These are phyloP conservation scores for Theileria annulata DNA, from an alignment of 169 alveolate species.

Conservation along the genomic window DNA sequence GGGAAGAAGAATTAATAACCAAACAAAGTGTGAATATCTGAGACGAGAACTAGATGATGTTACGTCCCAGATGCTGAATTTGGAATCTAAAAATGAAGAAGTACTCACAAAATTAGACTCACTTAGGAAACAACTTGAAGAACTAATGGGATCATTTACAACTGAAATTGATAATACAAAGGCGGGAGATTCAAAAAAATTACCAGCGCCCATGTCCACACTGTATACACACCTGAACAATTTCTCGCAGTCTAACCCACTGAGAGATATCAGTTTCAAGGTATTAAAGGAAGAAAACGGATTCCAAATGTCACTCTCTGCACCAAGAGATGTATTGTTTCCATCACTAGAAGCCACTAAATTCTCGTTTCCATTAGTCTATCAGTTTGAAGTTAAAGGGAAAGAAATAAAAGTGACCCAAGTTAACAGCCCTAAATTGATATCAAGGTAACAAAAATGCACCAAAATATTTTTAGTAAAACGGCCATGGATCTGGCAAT, in stretches of 20 bases:
- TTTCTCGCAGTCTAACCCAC: slow-evolving; percentile 13
- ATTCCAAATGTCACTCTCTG: slow-evolving; percentile 29
- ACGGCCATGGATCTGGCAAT: slow-evolving; percentile 11
- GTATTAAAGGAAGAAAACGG: slow-evolving; percentile 47
- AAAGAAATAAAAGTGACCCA: background rate
- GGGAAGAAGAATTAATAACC: slow-evolving; percentile 23
- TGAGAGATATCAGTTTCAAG: slow-evolving; percentile 35
- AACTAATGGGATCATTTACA: slow-evolving; percentile 10
- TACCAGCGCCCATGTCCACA: slow-evolving; percentile 18
- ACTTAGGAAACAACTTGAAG: slow-evolving; percentile 30
- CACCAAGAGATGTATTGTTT: slow-evolving; percentile 50
- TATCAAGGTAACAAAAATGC: background rate
- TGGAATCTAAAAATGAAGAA: slow-evolving; percentile 13
- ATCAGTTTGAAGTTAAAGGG: slow-evolving; percentile 5
- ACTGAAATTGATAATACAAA: slow-evolving; percentile 21
- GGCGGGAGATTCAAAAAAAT: slow-evolving; percentile 47
- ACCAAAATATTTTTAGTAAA: background rate
- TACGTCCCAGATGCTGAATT: slow-evolving; percentile 21
- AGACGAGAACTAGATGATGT: slow-evolving; percentile 31
- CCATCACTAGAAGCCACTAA: slow-evolving; percentile 39
- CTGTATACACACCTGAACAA: slow-evolving; percentile 33
- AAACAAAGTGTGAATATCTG: slow-evolving; percentile 41
- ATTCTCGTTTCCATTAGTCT: slow-evolving; percentile 27
- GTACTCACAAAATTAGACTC: slow-evolving; percentile 23
- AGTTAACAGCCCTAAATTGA: background rate